Base-by-base conservation (phyloP, 306 rosid genomes). In the Malus fusca region DNA sequence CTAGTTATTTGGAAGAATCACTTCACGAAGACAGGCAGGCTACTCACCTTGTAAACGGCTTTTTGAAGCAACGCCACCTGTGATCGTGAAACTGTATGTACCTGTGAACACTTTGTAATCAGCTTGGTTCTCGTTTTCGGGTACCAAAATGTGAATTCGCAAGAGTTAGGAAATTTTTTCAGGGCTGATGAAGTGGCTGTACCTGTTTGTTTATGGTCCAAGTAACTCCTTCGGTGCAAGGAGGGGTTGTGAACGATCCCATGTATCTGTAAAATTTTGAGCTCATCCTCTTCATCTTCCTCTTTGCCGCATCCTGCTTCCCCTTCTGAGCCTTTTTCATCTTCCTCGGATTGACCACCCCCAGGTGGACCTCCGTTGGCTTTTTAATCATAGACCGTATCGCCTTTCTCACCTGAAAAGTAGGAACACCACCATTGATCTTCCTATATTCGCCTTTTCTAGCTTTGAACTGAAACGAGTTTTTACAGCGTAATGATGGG, bases 241-340 rank as follows among this genome's bases (percentile, higher is more conserved):
- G 97, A 81, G 96, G 97, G 68, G 78, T 78, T 9, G 96, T 92
- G 81, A 90, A 88, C 12, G 97, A 92, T 1, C 98, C 98, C 48
- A 80, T 52, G 72, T 93, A 93, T 80, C 83, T 88, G 67, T 81
- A 91, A 53, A 85, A 89, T 59, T 80, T 89, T 55, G 82, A 84
- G 52, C 88, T 90, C 64, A 75, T 74, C 26, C 77, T 15, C 73
- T 77, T 56, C 8, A 5, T 17, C 75, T 14, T 33, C 75, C 8
- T 25, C 23, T 0, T 60, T 11, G 84, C 22, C 76, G 14, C 21
- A 82, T 14, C 78, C 77, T 30, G 72, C 22, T 21, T 8, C 62
- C 14, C 14, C 6, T 68, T 4, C 4, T 71, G 88, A 69, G 84
- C 79, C n/a, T 69, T 23, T 75, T 83, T 88, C 51, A 90, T 46